phyloP scores from a whole-genome alignment of 352 stramenopile genomes.

The Phytophthora citrophthora region DNA sequence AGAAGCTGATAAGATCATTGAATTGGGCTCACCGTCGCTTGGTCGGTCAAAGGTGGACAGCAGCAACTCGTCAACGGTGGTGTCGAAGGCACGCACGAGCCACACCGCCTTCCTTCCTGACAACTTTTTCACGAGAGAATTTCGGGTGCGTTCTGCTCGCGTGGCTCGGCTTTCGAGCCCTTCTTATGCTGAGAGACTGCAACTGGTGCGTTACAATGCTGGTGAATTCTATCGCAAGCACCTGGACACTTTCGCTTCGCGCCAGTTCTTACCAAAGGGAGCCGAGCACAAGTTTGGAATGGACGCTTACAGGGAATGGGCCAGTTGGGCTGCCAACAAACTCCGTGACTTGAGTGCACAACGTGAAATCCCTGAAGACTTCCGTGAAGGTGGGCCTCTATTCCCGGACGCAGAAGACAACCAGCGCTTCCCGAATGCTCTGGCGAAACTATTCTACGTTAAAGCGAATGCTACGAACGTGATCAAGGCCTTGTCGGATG shows the following conservation, averaged over 20 bases:
- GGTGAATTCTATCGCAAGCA: conserved; percentile 86
- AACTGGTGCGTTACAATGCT: conserved; percentile 76
- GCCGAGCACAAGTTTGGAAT: conserved; percentile 38
- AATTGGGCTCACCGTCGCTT: conserved; percentile 48
- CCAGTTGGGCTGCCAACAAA: conserved; percentile 54
- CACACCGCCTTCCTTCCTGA: conserved; percentile 80
- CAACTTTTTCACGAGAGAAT: conserved; percentile 70
- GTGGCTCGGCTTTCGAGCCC: conserved; percentile 70
- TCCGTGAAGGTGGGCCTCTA: conserved; percentile 57
- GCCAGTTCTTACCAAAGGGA: conserved; percentile 65
- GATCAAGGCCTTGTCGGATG: conserved; percentile 62
- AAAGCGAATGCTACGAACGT: conserved; percentile 55
- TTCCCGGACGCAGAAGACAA: conserved; percentile 64
- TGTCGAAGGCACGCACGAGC: conserved; percentile 69
- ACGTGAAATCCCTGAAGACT: conserved; percentile 50
- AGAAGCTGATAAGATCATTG: conserved; percentile 67
- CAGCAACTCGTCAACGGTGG: conserved; percentile 60
- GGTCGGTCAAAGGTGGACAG: conserved; percentile 72
- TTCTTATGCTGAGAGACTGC: conserved; percentile 67
- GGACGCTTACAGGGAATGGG: conserved; percentile 75
- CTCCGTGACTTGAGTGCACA: conserved; percentile 44
- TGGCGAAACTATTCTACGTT: conserved; percentile 64
- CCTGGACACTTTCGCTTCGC: conserved; percentile 79
- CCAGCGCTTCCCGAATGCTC: conserved; percentile 61
- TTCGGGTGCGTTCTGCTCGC: conserved; percentile 59